phyloP scores from a whole-genome alignment of 169 alveolate species.

The Cyclospora cayetanensis region DNA sequence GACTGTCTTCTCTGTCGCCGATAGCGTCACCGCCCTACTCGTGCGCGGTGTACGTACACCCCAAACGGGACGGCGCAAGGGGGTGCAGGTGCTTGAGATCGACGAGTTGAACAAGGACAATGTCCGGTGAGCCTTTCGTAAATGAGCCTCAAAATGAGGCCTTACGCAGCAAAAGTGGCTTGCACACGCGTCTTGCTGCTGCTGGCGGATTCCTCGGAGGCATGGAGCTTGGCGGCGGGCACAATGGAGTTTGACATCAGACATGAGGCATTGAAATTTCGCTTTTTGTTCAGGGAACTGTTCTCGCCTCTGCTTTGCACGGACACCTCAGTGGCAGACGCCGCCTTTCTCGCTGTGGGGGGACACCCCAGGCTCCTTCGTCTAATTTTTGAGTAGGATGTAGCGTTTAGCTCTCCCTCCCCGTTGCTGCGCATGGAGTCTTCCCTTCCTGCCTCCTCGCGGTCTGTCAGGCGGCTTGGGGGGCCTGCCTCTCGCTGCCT shows the following conservation, averaged over 20 bases:
- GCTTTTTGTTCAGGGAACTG: too few species aligned
- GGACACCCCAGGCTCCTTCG: not conserved
- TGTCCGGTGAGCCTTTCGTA: not conserved
- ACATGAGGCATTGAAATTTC: too few species aligned
- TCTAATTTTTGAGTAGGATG: not conserved
- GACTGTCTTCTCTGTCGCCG: not conserved
- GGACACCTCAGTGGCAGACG: not conserved
- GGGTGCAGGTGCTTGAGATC: not conserved
- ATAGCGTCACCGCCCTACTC: not conserved
- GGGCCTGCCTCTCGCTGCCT: too few species aligned
- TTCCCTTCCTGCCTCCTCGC: too few species aligned
- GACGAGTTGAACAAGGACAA: not conserved
- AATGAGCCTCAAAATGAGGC: too few species aligned
- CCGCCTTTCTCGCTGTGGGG: not conserved
- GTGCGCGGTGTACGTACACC: not conserved
- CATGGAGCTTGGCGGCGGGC: too few species aligned
- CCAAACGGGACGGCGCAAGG: not conserved
- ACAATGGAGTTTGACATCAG: too few species aligned
- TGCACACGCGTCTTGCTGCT: too few species aligned
- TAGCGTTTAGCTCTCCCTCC: constrained; percentile 58
- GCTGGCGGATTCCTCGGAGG: too few species aligned
- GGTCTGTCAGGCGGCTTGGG: too few species aligned
- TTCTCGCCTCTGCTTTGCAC: not conserved
- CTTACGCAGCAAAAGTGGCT: too few species aligned
- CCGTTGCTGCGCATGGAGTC: too few species aligned